Evolutionary conservation across 106 monocot species (phyloP).

Genomic region (Xerophyta viscosa): DNA sequence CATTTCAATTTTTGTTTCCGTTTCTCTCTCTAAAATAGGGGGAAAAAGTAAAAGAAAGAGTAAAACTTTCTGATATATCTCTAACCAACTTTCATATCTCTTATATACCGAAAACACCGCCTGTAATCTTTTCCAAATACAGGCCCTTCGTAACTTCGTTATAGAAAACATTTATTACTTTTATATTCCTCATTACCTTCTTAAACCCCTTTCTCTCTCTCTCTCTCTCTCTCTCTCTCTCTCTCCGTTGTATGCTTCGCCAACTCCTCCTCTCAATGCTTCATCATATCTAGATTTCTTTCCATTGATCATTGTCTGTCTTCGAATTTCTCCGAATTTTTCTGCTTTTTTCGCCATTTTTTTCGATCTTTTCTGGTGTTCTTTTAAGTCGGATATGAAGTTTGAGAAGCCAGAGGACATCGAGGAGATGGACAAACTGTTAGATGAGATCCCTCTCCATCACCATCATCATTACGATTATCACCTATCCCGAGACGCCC

Average conservation of each 20-base stretch:
- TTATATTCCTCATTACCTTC: too few relatives aligned
- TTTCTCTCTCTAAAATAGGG: too few relatives aligned
- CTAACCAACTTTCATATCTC: too few relatives aligned
- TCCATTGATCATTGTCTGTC: neutral
- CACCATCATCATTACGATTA: too few relatives aligned
- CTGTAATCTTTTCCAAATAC: too few relatives aligned
- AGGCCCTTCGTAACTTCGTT: too few relatives aligned
- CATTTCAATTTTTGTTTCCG: too few relatives aligned
- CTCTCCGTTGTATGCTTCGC: neutral
- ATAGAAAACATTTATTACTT: too few relatives aligned
- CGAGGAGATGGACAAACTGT: constrained; percentile 6
- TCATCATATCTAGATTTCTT: neutral
- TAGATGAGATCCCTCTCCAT: constrained; percentile 11
- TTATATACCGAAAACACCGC: too few relatives aligned
- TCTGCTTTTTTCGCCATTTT: neutral
- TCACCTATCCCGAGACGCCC: too few relatives aligned
- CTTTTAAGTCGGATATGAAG: neutral
- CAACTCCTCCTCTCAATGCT: neutral
- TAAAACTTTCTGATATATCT: too few relatives aligned
- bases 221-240: constrained; percentile 1
- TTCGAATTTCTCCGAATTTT: neutral
- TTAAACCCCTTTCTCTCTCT: neutral
- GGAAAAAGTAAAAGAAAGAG: too few relatives aligned
- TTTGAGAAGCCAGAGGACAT: constrained; percentile 7
- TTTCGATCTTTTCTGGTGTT: neutral